A percentile compares a stretch with the other conserved stretches of the same genome.
These are phyloP conservation scores for Alisma plantagoaquatica DNA, from an alignment of 106 monocot species.

Conservation along the genomic window DNA sequence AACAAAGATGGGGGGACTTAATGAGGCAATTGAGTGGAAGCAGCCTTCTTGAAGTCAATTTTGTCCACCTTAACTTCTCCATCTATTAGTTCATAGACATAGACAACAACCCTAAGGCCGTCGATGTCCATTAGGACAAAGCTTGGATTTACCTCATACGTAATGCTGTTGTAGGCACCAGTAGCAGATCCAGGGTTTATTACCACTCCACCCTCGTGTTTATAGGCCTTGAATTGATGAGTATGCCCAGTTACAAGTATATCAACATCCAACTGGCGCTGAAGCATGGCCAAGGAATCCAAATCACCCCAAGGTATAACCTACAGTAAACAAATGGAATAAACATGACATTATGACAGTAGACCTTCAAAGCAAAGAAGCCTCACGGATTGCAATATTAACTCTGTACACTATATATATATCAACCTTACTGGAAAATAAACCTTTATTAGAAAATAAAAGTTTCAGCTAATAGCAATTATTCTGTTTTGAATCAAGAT, in stretches of 20 bases:
- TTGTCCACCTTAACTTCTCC: conserved; percentile 95
- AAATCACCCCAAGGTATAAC: conserved; percentile 79
- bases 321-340: conserved; percentile 20
- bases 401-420: too few species aligned
- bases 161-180: conserved; percentile 78
- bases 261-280: conserved; percentile 80
- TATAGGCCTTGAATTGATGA: too few species aligned
- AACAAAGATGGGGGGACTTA: too few species aligned
- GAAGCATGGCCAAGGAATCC: conserved; percentile 84
- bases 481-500: too few species aligned
- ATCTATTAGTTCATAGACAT: conserved; percentile 82
- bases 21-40: conserved; percentile 18
- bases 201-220: too few species aligned
- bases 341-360: too few species aligned
- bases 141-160: conserved; percentile 84
- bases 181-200: too few species aligned
- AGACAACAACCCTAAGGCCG: conserved; percentile 72
- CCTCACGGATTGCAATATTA: too few species aligned
- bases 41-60: conserved; percentile 88
- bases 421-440: too few species aligned
- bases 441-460: too few species aligned
- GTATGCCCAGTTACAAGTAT: conserved; percentile 75
- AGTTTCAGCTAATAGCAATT: too few species aligned
- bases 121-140: conserved; percentile 97
- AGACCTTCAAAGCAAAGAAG: too few species aligned